phyloP scores from a whole-genome alignment of 192 early-diverging fungal species.

The Lunasporangiospora selenospora region DNA sequence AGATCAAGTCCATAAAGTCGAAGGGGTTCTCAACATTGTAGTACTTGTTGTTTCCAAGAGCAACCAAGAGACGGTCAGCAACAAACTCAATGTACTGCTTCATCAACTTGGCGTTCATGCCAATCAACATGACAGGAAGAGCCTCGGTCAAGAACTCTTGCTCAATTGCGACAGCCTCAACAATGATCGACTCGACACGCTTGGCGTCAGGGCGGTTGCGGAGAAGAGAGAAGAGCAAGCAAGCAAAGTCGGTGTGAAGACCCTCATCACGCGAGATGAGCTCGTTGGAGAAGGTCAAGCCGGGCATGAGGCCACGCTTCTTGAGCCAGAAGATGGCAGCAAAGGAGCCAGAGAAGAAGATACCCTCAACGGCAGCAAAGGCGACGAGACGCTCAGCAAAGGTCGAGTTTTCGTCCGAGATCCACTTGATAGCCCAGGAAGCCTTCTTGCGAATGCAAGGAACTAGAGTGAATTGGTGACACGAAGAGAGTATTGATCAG shows the following conservation, averaged over 20 bases:
- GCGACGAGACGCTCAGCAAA: conserved; percentile 95
- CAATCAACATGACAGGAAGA: conserved; percentile 91
- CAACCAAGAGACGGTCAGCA: conserved; percentile 92
- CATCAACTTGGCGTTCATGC: conserved; percentile 97
- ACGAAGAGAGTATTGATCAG: neutral
- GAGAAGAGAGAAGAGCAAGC: conserved; percentile 88
- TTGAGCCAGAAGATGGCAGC: conserved; percentile 99
- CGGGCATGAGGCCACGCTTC: conserved; percentile 98
- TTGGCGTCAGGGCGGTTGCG: conserved; percentile 73
- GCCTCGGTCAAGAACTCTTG: conserved; percentile 96
- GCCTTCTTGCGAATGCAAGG: conserved; percentile 97
- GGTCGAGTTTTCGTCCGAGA: conserved; percentile 74
- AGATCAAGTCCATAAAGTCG: conserved; percentile 99
- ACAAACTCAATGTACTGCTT: conserved; percentile 99
- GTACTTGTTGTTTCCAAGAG: conserved; percentile 84
- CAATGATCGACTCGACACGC: conserved; percentile 73
- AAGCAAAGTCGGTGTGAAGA: conserved; percentile 97
- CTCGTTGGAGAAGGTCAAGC: conserved; percentile 98
- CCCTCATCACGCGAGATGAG: conserved; percentile 98
- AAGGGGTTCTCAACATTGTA: conserved; percentile 93
- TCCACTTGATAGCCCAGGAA: conserved; percentile 97
- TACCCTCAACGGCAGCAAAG: conserved; percentile 98
- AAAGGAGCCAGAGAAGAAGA: conserved; percentile 98
- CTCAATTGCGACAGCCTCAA: conserved; percentile 92
- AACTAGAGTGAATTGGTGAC: conserved; percentile 54